A percentile compares a stretch with the other conserved stretches of the same genome.
phyloP scores from a whole-genome alignment of 768 basidiomycete genomes.

The Tephrocybe sp. region DNA sequence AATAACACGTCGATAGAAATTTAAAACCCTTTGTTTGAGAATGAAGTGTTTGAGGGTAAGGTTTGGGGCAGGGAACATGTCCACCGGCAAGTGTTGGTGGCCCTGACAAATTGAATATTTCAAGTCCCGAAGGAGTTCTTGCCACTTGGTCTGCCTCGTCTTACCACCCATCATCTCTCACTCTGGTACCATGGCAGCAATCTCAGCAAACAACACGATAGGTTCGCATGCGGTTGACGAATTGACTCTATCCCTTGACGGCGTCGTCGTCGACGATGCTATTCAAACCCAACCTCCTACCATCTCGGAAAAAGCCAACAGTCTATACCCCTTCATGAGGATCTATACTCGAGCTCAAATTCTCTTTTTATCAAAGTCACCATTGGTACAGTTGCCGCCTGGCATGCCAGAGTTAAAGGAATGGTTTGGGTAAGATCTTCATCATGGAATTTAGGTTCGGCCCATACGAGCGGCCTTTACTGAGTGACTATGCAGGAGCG shows the following conservation, averaged over 20 bases:
- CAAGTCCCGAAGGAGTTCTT: conserved; percentile 34
- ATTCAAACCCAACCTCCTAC: conserved; percentile 19
- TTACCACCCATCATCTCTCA: conserved; percentile 7
- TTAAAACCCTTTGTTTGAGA: conserved; percentile 58
- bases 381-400: conserved; percentile 65
- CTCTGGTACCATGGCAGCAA: conserved; percentile 17
- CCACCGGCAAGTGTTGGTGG: too few relatives aligned
- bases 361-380: conserved; percentile 70
- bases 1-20: conserved; percentile 66
- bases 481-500: conserved; percentile 34
- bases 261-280: conserved; percentile 23
- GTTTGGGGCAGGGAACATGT: conserved; percentile 16
- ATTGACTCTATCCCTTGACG: conserved; percentile 30
- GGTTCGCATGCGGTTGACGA: conserved; percentile 20
- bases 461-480: too few relatives aligned
- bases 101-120: conserved; percentile 27
- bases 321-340: conserved; percentile 45
- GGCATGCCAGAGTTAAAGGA: conserved; percentile 83
- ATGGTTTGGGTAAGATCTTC: conserved; percentile 81
- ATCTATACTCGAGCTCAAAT: conserved; percentile 73
- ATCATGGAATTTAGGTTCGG: conserved; percentile 14
- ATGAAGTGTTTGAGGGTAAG: conserved; percentile 76
- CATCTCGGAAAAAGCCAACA: conserved; percentile 28
- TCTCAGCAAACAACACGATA: conserved; percentile 7
- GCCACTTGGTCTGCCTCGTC: conserved; percentile 15